These are phyloP conservation scores for Pestalotiopsis fici DNA, from an alignment of 2,329 filamentous ascomycete genomes.

Conservation along the genomic window DNA sequence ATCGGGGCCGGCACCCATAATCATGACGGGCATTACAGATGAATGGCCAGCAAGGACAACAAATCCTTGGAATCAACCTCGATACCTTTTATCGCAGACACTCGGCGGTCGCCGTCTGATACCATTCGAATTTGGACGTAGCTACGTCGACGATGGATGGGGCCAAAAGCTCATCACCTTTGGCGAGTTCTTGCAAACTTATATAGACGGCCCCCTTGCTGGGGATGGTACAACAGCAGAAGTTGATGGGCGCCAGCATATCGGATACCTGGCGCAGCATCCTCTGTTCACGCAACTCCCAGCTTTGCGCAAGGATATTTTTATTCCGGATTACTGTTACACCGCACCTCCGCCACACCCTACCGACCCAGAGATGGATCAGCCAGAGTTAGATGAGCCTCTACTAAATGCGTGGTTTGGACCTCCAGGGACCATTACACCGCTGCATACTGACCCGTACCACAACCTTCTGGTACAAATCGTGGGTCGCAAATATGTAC, in stretches of 20 bases:
- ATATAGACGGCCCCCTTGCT: conserved; percentile 47
- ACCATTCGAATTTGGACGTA: conserved; percentile 82
- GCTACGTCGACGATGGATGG: conserved; percentile 86
- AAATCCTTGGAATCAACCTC: conserved; percentile 70
- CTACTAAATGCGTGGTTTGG: conserved; percentile 93
- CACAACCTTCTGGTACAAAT: conserved; percentile 91
- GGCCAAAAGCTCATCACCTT: conserved; percentile 80
- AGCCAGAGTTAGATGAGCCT: conserved; percentile 55
- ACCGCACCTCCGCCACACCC: conserved; percentile 62
- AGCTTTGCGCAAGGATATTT: conserved; percentile 71
- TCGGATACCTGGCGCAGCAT: conserved; percentile 90
- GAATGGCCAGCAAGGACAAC: conserved; percentile 77
- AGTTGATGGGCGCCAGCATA: conserved; percentile 24
- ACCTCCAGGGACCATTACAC: conserved; percentile 83
- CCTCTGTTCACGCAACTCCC: conserved; percentile 85
- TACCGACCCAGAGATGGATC: conserved; percentile 32
- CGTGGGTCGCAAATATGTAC: conserved; percentile 88
- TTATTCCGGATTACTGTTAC: conserved; percentile 83
- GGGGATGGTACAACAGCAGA: neutral
- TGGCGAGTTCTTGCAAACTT: conserved; percentile 63
- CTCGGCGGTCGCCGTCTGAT: conserved; percentile 78
- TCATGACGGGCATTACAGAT: conserved; percentile 66
- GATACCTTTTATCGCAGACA: conserved; percentile 74
- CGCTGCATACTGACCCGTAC: conserved; percentile 90
- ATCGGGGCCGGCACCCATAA: conserved; percentile 57